Evolutionary conservation across 2,329 filamentous ascomycete species (phyloP), one percentile per base, ranked within the genome.

Genomic region (Colletotrichum scovillei): DNA sequence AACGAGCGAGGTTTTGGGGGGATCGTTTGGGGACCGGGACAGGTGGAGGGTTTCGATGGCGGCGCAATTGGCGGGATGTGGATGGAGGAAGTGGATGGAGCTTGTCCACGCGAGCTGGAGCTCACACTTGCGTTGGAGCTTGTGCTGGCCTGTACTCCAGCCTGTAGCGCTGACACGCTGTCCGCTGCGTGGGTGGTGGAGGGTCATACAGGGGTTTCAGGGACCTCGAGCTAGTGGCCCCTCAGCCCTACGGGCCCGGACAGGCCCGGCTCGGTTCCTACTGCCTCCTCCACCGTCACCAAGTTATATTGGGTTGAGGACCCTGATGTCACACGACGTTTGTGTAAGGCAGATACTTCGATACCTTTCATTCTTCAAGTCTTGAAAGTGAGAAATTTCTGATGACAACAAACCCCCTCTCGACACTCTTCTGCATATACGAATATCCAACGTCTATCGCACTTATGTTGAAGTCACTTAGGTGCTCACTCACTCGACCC

Each of bases 41-140:
- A 32, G 26, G 63, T 58, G 63, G 63, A 66, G 64, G 16, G 60
- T 65, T 65, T 70, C 46, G 56, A 56, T 71, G 46, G 46, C 53
- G 70, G 69, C 65, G 66, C 68, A 49, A 66, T 62, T 49, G 56
- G 55, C 49, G 71, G 70, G 67, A 62, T 65, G 67, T 70, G 67
- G 71, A 71, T 38, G 49, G 56, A 57, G 52, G 60, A 73, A 35
- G 66, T 63, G 38, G 46, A 69, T 57, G 67, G 62, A 66, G 60
- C 67, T 66, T 35, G 32, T 12, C 14, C 32, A 11, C 19, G 42
- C 42, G 19, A 49, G 32, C 58, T 24, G 46, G 14, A n/a, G 62
- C 62, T 38, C 53, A 60, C 64, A 59, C 69, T 69, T 52, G 38
- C 46, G 49, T 49, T 35, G 57, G 57, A 72, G 65, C 65, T 63